These are phyloP conservation scores for Stipa capillata DNA, from an alignment of 176 grass and related monocot genomes.

Conservation along the genomic window DNA sequence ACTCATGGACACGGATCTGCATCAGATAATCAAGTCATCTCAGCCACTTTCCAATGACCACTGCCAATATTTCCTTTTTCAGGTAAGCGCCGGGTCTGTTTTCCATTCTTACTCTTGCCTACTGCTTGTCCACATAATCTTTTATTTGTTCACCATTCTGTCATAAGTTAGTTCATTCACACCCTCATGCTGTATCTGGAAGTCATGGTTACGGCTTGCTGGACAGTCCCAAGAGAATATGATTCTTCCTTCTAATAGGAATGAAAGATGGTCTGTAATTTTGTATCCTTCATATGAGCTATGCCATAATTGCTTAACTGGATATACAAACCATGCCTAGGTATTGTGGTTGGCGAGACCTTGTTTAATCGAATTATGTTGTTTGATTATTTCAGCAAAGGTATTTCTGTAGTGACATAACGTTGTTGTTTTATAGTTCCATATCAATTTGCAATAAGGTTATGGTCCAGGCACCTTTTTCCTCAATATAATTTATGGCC, in stretches of 20 bases:
- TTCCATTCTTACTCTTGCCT: background rate
- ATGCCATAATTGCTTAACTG: background rate
- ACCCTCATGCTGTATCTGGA: background rate
- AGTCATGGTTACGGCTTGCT: background rate
- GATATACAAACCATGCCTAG: background rate
- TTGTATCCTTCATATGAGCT: no score
- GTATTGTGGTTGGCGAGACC: background rate
- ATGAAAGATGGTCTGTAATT: no score
- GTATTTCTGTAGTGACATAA: background rate
- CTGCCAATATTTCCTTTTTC: slow-evolving; percentile 71
- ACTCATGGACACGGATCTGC: slow-evolving; percentile 48
- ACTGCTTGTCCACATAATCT: background rate
- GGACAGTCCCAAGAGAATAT: background rate
- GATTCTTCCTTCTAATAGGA: background rate
- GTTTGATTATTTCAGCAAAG: background rate
- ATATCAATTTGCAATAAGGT: background rate
- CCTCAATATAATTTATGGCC: background rate
- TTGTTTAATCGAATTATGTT: background rate
- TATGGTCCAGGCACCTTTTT: background rate
- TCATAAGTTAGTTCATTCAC: background rate
- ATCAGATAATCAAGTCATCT: slow-evolving; percentile 58
- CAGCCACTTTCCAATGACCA: slow-evolving; percentile 50
- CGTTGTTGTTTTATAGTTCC: background rate
- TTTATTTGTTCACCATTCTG: background rate
- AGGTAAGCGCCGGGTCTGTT: slow-evolving; percentile 14